Evolutionary conservation across 345 rosid species (phyloP), one percentile per base, ranked within the genome.

Genomic region (Firmiana major): DNA sequence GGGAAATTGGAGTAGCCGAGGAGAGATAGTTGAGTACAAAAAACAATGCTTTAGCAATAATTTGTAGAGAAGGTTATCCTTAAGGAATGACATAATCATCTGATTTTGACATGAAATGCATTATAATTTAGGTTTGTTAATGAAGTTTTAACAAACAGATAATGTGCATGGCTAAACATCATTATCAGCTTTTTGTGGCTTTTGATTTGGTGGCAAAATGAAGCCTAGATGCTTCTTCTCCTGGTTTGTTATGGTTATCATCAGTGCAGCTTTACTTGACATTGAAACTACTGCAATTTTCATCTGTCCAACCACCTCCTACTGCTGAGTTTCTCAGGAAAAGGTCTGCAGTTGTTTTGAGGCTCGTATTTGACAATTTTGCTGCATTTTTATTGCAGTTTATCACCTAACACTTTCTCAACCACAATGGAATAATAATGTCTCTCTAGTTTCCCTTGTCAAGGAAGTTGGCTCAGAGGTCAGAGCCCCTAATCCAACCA

Each of bases 91-190:
- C 38, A 8, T 19, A 28, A 71, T 75, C 59, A 76, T 67, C 60
- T 77, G 53, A 80, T 48, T 77, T 72, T 74, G 77, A 78, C 74
- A 34, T 74, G 15, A 54, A 10, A 13, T 26, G 58, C 28, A 51
- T 75, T 9, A 15, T 53, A 67, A 26, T 15, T 6, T 78, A 70
- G 55, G 78, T 77, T 51, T 43, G 40, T 53, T 54, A 79, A 77
- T 54, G 85, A 81, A 82, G 81, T 70, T 78, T 77, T 78, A 82
- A 82, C 83, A 38, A 84, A 74, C 82, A 49, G 19, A 46, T 59
- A 11, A 4, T 66, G 73, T 40, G 9, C 49, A 10, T 73, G 42
- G 26, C 42, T 46, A 28, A 36, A 62, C 51, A 73, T 71, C 57
- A 70, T 59, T 1, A 63, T 63, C 68, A 19, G 28, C 34, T 16